phyloP scores from a whole-genome alignment of 306 rosid genomes.

The Notholithocarpus densiflorus region DNA sequence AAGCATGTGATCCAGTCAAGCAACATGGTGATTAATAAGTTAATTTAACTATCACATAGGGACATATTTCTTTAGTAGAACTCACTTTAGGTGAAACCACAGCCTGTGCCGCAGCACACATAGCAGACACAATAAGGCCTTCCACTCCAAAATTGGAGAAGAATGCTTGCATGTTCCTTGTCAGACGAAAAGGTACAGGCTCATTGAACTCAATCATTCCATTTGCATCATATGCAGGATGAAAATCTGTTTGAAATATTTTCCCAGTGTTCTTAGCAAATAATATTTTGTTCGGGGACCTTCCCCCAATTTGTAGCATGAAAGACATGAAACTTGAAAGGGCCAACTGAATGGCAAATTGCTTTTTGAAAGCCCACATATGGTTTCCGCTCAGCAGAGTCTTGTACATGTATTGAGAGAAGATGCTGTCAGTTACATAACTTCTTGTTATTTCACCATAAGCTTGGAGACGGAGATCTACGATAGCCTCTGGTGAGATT shows the following conservation, averaged over 20 bases:
- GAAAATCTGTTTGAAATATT: constrained; percentile 96
- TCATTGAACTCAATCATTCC: constrained; percentile 92
- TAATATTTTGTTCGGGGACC: constrained; percentile 96
- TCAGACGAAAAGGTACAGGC: constrained; percentile 96
- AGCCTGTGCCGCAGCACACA: constrained; percentile 99
- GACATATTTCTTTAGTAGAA: background rate
- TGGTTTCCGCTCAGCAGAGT: constrained; percentile 83
- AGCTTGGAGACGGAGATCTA: constrained; percentile 91
- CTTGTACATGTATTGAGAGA: constrained; percentile 98
- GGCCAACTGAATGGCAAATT: constrained; percentile 97
- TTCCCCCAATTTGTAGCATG: constrained; percentile 97
- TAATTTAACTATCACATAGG: background rate
- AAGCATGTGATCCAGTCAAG: constrained; percentile 23
- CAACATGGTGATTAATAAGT: background rate
- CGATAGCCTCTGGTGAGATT: constrained; percentile 83
- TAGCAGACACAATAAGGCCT: constrained; percentile 96
- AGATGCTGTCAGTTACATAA: constrained; percentile 77
- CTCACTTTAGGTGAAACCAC: constrained; percentile 89
- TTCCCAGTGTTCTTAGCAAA: constrained; percentile 98
- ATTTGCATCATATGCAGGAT: constrained; percentile 91
- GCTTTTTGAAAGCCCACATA: constrained; percentile 99
- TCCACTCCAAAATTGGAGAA: constrained; percentile 94
- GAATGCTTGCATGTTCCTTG: constrained; percentile 96
- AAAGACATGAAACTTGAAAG: constrained; percentile 92
- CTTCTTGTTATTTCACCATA: constrained; percentile 71